phyloP scores from a whole-genome alignment of 345 rosid species.

The Moricandia moricandioides region DNA sequence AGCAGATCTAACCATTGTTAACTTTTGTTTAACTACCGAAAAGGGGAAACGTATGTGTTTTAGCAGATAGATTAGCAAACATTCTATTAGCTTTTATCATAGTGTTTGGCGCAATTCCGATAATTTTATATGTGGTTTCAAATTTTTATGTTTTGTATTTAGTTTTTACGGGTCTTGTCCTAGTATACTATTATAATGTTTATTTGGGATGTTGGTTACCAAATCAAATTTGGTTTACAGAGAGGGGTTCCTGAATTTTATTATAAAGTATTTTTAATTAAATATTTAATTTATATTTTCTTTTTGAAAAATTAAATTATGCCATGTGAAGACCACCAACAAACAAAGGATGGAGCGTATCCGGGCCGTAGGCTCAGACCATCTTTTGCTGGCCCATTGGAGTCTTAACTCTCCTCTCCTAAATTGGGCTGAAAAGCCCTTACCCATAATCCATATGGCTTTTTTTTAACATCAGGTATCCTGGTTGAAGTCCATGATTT shows the following conservation, averaged over 20 bases:
- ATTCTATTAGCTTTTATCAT: constrained; percentile 16
- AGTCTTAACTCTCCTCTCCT: background rate
- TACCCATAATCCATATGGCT: background rate
- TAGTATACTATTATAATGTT: too few species aligned
- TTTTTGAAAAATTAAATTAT: background rate
- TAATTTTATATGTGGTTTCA: background rate
- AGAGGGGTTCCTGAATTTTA: background rate
- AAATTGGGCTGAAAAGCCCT: background rate
- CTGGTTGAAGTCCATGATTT: too few species aligned
- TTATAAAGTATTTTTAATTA: background rate
- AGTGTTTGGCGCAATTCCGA: background rate
- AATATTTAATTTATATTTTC: background rate
- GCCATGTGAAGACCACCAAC: background rate
- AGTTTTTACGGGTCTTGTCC: too few species aligned
- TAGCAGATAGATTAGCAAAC: constrained; percentile 23
- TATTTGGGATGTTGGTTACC: background rate
- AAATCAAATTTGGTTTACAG: background rate
- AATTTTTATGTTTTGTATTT: background rate
- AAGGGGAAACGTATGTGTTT: constrained; percentile 6
- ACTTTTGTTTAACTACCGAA: background rate
- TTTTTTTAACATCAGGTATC: too few species aligned
- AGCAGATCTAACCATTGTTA: constrained; percentile 17
- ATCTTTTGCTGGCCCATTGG: background rate
- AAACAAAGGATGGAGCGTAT: background rate
- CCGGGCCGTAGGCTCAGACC: background rate